Percentiles rank a stretch among this genome's conserved stretches.
Conservation (phyloP, 2,329 filamentous ascomycete species). For the Chrysosporium queenslandicum region DNA sequence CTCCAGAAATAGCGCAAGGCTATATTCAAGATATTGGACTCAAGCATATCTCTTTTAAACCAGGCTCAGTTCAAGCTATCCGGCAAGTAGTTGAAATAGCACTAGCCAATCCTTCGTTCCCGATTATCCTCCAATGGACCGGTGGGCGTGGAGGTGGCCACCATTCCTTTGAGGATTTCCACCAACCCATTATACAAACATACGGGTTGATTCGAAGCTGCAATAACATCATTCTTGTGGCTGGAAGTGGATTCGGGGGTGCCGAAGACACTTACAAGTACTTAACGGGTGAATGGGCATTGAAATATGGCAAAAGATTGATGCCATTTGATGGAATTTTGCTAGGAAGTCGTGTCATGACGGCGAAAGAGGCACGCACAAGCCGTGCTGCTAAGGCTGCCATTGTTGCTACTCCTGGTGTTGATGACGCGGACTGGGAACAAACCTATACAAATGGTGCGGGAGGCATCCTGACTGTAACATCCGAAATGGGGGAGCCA, state of each 20-base stretch:
- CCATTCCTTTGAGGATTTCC: slow-evolving; percentile 91
- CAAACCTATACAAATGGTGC: slow-evolving; percentile 84
- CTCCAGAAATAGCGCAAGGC: slow-evolving; percentile 82
- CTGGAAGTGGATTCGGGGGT: slow-evolving; percentile 83
- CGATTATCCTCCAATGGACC: slow-evolving; percentile 90
- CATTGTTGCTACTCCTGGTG: slow-evolving; percentile 72
- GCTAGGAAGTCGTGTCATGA: slow-evolving; percentile 90
- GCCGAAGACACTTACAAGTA: slow-evolving; percentile 72
- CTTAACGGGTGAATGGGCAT: slow-evolving; percentile 70
- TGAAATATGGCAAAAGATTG: slow-evolving; percentile 51
- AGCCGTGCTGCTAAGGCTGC: slow-evolving; percentile 80
- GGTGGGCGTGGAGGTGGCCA: slow-evolving; percentile 88
- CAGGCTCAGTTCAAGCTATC: slow-evolving; percentile 77
- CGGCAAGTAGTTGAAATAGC: slow-evolving; percentile 86
- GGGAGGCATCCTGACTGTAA: slow-evolving; percentile 89
- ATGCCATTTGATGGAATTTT: slow-evolving; percentile 93
- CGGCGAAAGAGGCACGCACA: slow-evolving; percentile 82
- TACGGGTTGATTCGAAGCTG: slow-evolving; percentile 78
- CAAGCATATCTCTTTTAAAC: slow-evolving; percentile 92
- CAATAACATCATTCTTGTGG: slow-evolving; percentile 77
- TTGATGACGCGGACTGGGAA: slow-evolving; percentile 78
- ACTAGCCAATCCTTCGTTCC: slow-evolving; percentile 84
- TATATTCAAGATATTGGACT: slow-evolving; percentile 83
- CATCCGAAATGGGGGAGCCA: slow-evolving; percentile 97
- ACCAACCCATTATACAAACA: slow-evolving; percentile 81